Percentiles rank a stretch among this genome's conserved stretches.
Conservation (phyloP, 768 basidiomycete genomes). For the Dentipellis sp. region DNA sequence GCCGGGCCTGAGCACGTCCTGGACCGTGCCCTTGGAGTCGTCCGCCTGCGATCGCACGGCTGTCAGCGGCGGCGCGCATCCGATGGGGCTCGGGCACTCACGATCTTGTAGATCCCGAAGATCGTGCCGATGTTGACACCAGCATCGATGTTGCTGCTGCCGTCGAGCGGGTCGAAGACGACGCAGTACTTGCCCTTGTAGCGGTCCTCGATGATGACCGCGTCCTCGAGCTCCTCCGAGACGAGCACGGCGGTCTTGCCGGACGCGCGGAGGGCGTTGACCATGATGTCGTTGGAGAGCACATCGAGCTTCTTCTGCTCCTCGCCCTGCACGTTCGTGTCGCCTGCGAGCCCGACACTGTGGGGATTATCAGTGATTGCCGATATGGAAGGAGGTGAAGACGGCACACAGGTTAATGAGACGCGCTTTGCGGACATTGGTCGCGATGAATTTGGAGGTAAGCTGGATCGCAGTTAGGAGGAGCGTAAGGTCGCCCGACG, state of each 20-base stretch:
- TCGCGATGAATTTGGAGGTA: conserved; percentile 95
- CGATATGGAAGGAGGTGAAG: conserved; percentile 1
- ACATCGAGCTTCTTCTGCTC: conserved; percentile 99
- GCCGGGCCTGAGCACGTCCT: conserved; percentile 89
- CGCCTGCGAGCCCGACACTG: conserved; percentile 95
- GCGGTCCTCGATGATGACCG: conserved; percentile 78
- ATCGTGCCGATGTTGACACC: conserved; percentile 98
- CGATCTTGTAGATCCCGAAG: conserved; percentile 92
- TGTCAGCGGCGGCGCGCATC: not conserved
- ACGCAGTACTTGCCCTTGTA: conserved; percentile 90
- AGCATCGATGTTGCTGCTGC: conserved; percentile 95
- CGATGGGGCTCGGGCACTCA: conserved; percentile 31
- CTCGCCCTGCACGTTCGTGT: conserved; percentile 95
- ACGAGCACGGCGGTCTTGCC: conserved; percentile 96
- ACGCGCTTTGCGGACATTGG: conserved; percentile 93
- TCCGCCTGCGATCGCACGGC: conserved; percentile 34
- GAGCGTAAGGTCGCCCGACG: conserved; percentile 91
- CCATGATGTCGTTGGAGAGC: conserved; percentile 99
- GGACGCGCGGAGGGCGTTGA: conserved; percentile 92
- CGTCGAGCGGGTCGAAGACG: conserved; percentile 96
- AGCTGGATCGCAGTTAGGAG: conserved; percentile 94
- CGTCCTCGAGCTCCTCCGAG: conserved; percentile 91
- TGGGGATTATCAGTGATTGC: conserved; percentile 2
- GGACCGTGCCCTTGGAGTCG: conserved; percentile 69
- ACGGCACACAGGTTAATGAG: conserved; percentile 87